Percentiles rank a stretch among this genome's conserved stretches.
Evolutionary conservation across 176 grass and related monocot genomes (phyloP).

Genomic region (Aegilops tauschii): DNA sequence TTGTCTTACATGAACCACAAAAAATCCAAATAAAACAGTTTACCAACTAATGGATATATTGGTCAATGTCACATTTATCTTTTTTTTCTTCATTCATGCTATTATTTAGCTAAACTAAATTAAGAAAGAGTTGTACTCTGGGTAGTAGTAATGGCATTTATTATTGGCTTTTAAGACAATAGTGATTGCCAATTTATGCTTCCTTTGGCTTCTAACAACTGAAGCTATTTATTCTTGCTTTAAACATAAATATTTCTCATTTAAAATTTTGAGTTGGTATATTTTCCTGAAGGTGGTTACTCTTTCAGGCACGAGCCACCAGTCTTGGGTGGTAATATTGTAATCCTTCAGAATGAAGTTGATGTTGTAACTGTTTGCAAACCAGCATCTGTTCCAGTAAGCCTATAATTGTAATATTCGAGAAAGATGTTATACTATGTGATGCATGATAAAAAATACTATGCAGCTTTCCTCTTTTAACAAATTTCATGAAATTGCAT

Average conservation of each 20-base stretch:
- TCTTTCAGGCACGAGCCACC: constrained; percentile 88
- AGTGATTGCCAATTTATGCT: background rate
- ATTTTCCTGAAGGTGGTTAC: constrained; percentile 26
- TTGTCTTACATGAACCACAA: background rate
- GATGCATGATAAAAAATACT: background rate
- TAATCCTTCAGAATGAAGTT: constrained; percentile 77
- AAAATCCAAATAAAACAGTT: background rate
- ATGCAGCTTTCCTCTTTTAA: background rate
- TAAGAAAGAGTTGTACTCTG: background rate
- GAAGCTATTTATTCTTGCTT: constrained; percentile 12
- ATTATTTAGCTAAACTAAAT: constrained; percentile 7
- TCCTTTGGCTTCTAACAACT: background rate
- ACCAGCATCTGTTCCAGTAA: constrained; percentile 91
- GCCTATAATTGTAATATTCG: constrained; percentile 15
- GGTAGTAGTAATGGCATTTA: background rate
- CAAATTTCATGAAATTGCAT: background rate
- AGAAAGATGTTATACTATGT: background rate
- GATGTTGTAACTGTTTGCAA: constrained; percentile 92
- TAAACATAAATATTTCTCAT: constrained; percentile 7
- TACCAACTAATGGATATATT: background rate
- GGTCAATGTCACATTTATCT: background rate
- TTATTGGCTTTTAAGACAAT: background rate
- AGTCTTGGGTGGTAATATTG: constrained; percentile 69
- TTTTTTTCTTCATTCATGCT: background rate
- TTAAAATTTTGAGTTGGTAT: background rate